Conservation (phyloP, 1,139 yeast genomes). For the Taiozyma sp. region DNA sequence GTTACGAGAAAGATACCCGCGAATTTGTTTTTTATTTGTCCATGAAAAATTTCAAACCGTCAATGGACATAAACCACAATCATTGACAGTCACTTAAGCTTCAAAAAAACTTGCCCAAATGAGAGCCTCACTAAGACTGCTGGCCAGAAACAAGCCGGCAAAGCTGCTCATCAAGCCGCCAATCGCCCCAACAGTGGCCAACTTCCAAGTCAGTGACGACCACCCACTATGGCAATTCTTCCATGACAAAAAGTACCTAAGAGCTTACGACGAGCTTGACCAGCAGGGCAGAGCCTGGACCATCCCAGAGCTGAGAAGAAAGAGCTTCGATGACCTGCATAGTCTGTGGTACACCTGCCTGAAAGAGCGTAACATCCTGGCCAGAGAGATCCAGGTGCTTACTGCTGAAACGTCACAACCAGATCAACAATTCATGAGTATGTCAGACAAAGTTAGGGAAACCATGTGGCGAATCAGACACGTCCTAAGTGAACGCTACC, state of each 20-base stretch:
- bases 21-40: not conserved
- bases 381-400: conserved; percentile 62
- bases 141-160: conserved; percentile 14
- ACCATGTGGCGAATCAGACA: conserved; percentile 79
- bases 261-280: conserved; percentile 53
- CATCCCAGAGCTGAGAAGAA: conserved; percentile 81
- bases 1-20: not conserved
- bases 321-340: conserved; percentile 89
- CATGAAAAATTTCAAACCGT: not conserved
- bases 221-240: conserved; percentile 98
- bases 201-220: conserved; percentile 68
- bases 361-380: conserved; percentile 74
- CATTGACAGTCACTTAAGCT: too few relatives aligned
- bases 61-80: not conserved
- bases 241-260: conserved; percentile 52
- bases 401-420: conserved; percentile 35
- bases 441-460: conserved; percentile 40
- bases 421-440: conserved; percentile 31
- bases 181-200: conserved; percentile 72
- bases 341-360: conserved; percentile 83
- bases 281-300: conserved; percentile 78
- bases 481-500: conserved; percentile 81
- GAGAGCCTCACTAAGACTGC: conserved; percentile 3
- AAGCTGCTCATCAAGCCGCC: conserved; percentile 66
- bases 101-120: not conserved